Base-by-base conservation (phyloP, 2,329 filamentous ascomycete species). In the Ophiostoma himal-ulmi region DNA sequence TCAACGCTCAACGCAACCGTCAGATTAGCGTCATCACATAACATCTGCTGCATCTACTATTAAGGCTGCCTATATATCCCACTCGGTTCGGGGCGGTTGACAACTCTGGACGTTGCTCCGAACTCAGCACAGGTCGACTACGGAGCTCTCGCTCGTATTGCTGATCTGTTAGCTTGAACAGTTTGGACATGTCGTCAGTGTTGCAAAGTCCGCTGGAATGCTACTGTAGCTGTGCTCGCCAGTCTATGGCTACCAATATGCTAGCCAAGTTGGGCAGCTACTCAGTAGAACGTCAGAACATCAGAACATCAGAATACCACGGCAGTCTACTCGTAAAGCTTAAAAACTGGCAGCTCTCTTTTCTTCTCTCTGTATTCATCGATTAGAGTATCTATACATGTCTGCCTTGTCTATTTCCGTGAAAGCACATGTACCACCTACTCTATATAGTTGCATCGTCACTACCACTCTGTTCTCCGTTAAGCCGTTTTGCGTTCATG, bases 21-120 rank as follows among this genome's bases (percentile, higher is more conserved):
- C 57, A 60, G 26, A 14, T 34, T 60, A 60, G 57, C 57, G 57
- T 34, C 57, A 60, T 60, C 26, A 60, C 57, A 60, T 17, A 13
- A 7, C 57, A 30, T 11, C n/a, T 60, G 20, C 52, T 57, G 8
- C n/a, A 10, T 10, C 48, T 22, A 54, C 22, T 26, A 14, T 54
- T 8, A 54, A 22, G 11, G 52, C 52, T 13, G n/a, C n/a, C 44
- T 30, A 17, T 20, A 20, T 48, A 48, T 48, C 20, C 57, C 57
- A 60, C 57, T 34, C 57, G 57, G 57, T 60, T 60, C 57, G 57
- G 62, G 62, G 17, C 20, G 62, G n/a, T 41, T 17, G 62, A 65
- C 62, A 39, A 65, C 62, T 65, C 62, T 37, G 62, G 62, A 65
- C 62, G 34, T 41, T 65, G 62, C 62, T 65, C 62, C 62, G 62